A percentile compares a stretch with the other conserved stretches of the same genome.
These are phyloP conservation scores for Sarocladium kiliense DNA, from an alignment of 2,329 filamentous ascomycete species.

Conservation along the genomic window DNA sequence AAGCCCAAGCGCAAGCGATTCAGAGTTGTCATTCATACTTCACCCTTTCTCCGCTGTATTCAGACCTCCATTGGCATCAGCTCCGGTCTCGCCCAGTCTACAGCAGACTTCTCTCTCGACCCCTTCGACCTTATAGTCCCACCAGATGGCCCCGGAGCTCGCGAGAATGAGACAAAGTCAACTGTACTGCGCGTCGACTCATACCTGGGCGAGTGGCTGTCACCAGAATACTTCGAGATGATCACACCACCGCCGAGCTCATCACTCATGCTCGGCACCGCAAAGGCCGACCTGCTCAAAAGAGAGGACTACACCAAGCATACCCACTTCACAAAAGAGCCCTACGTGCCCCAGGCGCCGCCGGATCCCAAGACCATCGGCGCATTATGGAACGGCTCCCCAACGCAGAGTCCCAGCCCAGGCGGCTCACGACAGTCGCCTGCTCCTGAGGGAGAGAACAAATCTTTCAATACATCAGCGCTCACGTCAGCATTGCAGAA, in stretches of 20 bases:
- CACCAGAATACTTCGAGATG: conserved; percentile 85
- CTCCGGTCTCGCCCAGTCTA: conserved; percentile 67
- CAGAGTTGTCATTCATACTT: conserved; percentile 82
- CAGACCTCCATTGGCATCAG: conserved; percentile 88
- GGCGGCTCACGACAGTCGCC: conserved; percentile 15
- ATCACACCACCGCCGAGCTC: conserved; percentile 87
- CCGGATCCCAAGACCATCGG: conserved; percentile 14
- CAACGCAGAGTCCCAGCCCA: conserved; percentile 18
- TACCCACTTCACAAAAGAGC: conserved; percentile 19
- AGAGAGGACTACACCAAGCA: conserved; percentile 62
- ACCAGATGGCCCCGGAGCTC: conserved; percentile 12
- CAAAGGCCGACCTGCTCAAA: conserved; percentile 80
- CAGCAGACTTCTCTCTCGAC: conserved; percentile 25
- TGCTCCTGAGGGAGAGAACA: conserved; percentile 20
- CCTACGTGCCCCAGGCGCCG: conserved; percentile 10
- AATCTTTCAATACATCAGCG: conserved; percentile 21
- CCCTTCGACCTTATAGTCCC: conserved; percentile 30
- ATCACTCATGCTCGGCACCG: conserved; percentile 78
- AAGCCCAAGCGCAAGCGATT: conserved; percentile 51
- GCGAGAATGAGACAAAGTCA: conserved; percentile 39
- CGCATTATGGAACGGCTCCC: conserved; percentile 29
- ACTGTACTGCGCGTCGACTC: conserved; percentile 76
- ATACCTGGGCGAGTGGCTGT: conserved; percentile 93
- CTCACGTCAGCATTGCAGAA: conserved; percentile 30
- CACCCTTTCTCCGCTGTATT: conserved; percentile 88